Base-by-base conservation (phyloP, 208 protist species). In the Leptomonas pyrrhocoris region DNA sequence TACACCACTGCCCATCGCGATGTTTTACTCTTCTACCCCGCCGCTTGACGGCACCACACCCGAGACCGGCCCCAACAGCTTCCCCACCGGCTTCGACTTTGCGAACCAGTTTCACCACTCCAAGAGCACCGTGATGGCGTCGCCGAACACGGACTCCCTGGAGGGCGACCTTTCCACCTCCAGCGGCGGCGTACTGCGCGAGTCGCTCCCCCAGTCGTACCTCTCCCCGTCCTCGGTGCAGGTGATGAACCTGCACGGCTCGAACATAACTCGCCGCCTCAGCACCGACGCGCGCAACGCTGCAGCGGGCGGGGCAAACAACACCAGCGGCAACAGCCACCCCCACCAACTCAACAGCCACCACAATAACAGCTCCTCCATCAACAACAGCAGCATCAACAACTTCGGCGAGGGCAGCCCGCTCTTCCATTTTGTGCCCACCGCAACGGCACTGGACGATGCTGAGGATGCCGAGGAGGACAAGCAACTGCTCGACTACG, bases 111-210 rank as follows among this genome's bases (percentile, higher is more conserved):
- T 62, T 21, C 28, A 23, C 4, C 16, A 46, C 18, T 2, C 2
- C 0, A 53, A 63, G 25, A 58, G 34, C 18, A 19, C 31, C 5
- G 43, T 34, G 27, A 59, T 27, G 15, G 30, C 49, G 30, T 73
- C 67, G 0, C 67, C 53, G 13, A 46, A 51, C 45, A 73, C 46
- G 0, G 46, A 73, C 48, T 73, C 28, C 18, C 57, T 73, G 23
- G 51, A 25, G 5, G 58, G 38, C 31, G 19, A 49, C 49, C 28
- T 65, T 19, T 56, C 60, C n/a, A 45, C 56, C 34, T 63, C 66
- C 34, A 63, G 56, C 36, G 56, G 66, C 36, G 56, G 27, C 11
- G 30, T 53, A 12, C 8, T 64, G 27, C 31, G 21, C 9, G 46
- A 57, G 45, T 48, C 46, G 1, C 18, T 57, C 4, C 40, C 57